Conservation (phyloP, 2,329 filamentous ascomycete genomes). For the Cladophialophora bantiana region DNA sequence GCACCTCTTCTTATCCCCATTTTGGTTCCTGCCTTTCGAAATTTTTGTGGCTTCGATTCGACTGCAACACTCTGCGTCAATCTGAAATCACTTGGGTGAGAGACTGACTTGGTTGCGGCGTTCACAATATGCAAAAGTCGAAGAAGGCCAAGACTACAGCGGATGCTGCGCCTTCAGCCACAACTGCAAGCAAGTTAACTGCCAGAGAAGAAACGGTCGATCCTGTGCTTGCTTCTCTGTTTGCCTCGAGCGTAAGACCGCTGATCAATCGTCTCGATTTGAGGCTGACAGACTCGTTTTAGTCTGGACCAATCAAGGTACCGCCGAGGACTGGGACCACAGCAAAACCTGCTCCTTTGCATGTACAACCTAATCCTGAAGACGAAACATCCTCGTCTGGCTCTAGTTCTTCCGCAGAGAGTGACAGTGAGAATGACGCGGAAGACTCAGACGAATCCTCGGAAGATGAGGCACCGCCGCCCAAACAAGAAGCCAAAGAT, state of each 20-base stretch:
- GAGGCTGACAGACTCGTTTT: constrained; percentile 12
- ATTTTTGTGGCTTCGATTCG: constrained; percentile 21
- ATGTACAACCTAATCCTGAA: not conserved
- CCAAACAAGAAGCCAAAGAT: not conserved
- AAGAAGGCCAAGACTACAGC: constrained; percentile 16
- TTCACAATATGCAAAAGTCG: constrained; percentile 26
- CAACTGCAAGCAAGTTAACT: constrained; percentile 7
- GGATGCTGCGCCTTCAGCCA: not conserved
- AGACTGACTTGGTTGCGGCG: not conserved
- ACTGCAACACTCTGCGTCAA: not conserved
- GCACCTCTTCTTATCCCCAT: constrained; percentile 31
- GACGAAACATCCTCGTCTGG: constrained; percentile 33
- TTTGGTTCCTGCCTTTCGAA: constrained; percentile 10
- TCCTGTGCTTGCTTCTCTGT: constrained; percentile 72
- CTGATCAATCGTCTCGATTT: not conserved
- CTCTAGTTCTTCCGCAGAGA: constrained; percentile 22
- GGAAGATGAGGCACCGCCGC: constrained; percentile 1
- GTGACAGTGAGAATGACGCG: constrained; percentile 48
- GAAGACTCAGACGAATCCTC: constrained; percentile 39
- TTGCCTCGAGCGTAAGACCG: constrained; percentile 72
- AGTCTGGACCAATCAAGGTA: constrained; percentile 48
- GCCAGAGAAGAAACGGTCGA: constrained; percentile 62
- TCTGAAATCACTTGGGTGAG: not conserved
- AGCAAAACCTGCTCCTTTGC: constrained; percentile 39
- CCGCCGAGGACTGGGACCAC: constrained; percentile 44